A percentile compares a stretch with the other conserved stretches of the same genome.
Conservation (phyloP, 2,329 filamentous ascomycete species). For the Fusarium nanum region DNA sequence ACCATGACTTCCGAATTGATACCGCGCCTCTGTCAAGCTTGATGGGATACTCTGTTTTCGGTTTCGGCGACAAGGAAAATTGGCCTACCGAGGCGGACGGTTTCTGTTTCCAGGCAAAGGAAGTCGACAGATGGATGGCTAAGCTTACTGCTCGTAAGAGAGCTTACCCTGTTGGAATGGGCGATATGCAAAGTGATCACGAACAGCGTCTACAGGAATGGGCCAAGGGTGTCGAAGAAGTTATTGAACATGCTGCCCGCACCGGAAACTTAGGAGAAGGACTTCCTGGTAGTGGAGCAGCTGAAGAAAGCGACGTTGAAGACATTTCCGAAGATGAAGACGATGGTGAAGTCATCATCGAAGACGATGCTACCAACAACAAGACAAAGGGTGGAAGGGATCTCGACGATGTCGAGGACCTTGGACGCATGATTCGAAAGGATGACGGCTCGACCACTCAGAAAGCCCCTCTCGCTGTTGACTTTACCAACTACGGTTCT, state of each 20-base stretch:
- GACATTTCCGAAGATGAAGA: conserved; percentile 69
- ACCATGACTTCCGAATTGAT: conserved; percentile 96
- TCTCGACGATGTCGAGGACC: conserved; percentile 86
- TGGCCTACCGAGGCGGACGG: conserved; percentile 93
- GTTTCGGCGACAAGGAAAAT: conserved; percentile 88
- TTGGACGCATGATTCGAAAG: conserved; percentile 73
- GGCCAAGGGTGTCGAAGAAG: conserved; percentile 77
- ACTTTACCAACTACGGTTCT: conserved; percentile 81
- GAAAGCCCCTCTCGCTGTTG: conserved; percentile 74
- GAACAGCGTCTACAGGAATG: conserved; percentile 78
- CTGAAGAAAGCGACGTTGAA: conserved; percentile 86
- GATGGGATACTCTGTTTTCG: conserved; percentile 92
- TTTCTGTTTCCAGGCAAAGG: conserved; percentile 91
- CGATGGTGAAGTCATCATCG: conserved; percentile 62
- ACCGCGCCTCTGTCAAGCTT: conserved; percentile 82
- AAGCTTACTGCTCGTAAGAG: conserved; percentile 87
- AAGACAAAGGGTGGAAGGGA: conserved; percentile 51
- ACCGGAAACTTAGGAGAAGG: conserved; percentile 71
- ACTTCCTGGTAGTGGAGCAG: conserved; percentile 82
- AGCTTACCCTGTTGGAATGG: conserved; percentile 89
- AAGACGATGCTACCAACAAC: conserved; percentile 57
- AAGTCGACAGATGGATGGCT: conserved; percentile 97
- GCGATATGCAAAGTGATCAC: conserved; percentile 83
- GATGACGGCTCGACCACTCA: conserved; percentile 48
- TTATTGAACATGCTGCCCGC: conserved; percentile 72